Conservation (phyloP, 495 filamentous ascomycete genomes). For the Xylona heveae region DNA sequence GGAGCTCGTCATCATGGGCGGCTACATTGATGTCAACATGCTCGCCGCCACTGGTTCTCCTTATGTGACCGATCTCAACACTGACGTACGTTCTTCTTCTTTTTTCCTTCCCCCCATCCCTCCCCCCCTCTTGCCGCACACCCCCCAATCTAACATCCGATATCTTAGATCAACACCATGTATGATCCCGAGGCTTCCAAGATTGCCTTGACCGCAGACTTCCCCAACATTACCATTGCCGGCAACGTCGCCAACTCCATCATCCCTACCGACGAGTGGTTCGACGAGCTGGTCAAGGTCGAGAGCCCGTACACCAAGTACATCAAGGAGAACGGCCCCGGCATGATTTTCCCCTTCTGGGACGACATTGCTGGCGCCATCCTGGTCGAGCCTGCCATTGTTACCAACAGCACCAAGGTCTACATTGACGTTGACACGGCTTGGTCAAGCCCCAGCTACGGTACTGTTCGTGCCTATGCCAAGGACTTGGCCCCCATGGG, state of each 20-base stretch:
- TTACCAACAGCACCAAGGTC: constrained; percentile 13
- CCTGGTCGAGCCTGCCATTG: constrained; percentile 16
- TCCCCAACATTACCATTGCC: constrained; percentile 19
- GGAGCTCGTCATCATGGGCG: constrained; percentile 20
- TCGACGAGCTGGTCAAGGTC: constrained; percentile 11
- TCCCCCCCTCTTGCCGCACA: constrained; percentile 10
- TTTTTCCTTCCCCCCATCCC: constrained; percentile 4
- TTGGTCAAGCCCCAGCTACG: constrained; percentile 18
- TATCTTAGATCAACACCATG: constrained; percentile 21
- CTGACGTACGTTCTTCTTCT: background rate
- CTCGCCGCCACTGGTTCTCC: constrained; percentile 2
- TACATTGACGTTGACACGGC: constrained; percentile 17
- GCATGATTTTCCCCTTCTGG: constrained; percentile 18
- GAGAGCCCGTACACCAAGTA: constrained; percentile 14
- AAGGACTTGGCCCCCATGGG: constrained; percentile 14
- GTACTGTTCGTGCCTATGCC: constrained; percentile 17
- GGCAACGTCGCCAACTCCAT: constrained; percentile 21
- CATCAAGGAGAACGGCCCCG: constrained; percentile 18
- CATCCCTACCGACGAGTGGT: constrained; percentile 12
- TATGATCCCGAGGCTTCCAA: constrained; percentile 22
- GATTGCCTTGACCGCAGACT: constrained; percentile 19
- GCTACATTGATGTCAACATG: constrained; percentile 21
- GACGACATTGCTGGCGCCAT: constrained; percentile 20
- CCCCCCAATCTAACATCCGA: constrained; percentile 6
- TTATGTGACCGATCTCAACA: background rate